Conservation (phyloP, 208 protist species). For the Novymonas esmeraldas region DNA sequence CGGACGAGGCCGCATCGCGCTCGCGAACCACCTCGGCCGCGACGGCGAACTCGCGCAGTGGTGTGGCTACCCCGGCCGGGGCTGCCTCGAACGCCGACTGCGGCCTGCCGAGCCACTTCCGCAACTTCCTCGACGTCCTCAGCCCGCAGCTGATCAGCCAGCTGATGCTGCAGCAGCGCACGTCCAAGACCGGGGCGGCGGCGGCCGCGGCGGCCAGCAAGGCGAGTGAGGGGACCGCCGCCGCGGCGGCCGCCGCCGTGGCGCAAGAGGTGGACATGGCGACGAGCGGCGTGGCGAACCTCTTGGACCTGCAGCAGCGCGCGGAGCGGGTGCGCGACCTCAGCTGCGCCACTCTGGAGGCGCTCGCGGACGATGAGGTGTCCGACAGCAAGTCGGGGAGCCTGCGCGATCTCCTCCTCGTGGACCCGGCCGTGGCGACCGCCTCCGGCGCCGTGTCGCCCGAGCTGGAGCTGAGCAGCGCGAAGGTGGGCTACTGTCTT, state of each 20-base stretch:
- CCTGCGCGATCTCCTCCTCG: conserved; percentile 20
- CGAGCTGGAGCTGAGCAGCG: conserved; percentile 33
- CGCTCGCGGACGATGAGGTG: conserved; percentile 25
- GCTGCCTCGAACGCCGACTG: not conserved
- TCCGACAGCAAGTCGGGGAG: conserved; percentile 21
- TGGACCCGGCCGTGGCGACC: not conserved
- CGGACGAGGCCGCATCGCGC: conserved; percentile 13
- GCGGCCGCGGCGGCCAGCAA: not conserved
- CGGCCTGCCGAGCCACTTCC: conserved; percentile 13
- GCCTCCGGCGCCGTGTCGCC: not conserved
- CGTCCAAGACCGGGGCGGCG: conserved; percentile 1
- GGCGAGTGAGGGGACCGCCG: conserved; percentile 7
- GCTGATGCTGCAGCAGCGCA: conserved; percentile 23
- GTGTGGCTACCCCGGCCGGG: too few species aligned
- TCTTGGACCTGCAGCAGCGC: conserved; percentile 34
- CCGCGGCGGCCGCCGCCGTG: not conserved
- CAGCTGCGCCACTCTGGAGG: conserved; percentile 35
- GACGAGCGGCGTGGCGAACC: conserved; percentile 18
- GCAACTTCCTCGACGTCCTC: conserved; percentile 29
- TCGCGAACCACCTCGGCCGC: not conserved
- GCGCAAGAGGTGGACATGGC: conserved; percentile 12
- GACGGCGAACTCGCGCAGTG: too few species aligned
- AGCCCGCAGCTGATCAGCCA: conserved; percentile 27
- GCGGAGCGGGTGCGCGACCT: conserved; percentile 29
- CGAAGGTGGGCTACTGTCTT: conserved; percentile 41